Evolutionary conservation across 208 protist species (phyloP).

Genomic region (Trichomonas tenax): DNA sequence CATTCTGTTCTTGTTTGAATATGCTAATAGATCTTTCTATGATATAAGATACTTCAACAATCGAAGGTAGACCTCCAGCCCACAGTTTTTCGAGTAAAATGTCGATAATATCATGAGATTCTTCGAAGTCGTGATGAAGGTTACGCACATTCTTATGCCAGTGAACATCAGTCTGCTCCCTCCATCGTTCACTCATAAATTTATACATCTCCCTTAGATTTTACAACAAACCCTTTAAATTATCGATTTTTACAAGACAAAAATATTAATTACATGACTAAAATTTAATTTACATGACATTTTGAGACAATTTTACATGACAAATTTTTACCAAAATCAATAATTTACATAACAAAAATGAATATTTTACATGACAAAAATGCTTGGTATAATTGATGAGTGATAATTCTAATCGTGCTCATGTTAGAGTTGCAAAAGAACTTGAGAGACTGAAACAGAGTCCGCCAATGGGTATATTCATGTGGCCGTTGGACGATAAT

Average conservation of each 20-base stretch:
- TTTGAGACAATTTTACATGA: too few relatives aligned
- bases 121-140: not conserved
- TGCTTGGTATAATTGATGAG: too few relatives aligned
- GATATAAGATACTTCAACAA: not conserved
- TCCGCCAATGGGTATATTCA: not conserved
- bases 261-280: too few relatives aligned
- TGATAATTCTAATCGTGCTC: not conserved
- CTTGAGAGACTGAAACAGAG: not conserved
- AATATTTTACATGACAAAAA: too few relatives aligned
- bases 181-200: conserved; percentile 10
- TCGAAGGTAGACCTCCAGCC: not conserved
- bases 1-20: conserved; percentile 30
- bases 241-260: too few relatives aligned
- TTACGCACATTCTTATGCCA: not conserved
- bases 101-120: not conserved
- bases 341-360: too few relatives aligned
- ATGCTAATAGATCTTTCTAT: not conserved
- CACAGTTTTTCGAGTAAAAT: not conserved
- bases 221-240: too few relatives aligned
- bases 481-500: not conserved
- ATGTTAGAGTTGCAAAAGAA: not conserved
- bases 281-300: too few relatives aligned
- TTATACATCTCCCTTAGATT: too few relatives aligned
- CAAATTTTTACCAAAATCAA: too few relatives aligned
- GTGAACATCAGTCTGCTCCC: not conserved